A percentile compares a stretch with the other conserved stretches of the same genome.
Conservation (phyloP, 1,139 yeast species). For the Scheffersomyces illinoinensis region DNA sequence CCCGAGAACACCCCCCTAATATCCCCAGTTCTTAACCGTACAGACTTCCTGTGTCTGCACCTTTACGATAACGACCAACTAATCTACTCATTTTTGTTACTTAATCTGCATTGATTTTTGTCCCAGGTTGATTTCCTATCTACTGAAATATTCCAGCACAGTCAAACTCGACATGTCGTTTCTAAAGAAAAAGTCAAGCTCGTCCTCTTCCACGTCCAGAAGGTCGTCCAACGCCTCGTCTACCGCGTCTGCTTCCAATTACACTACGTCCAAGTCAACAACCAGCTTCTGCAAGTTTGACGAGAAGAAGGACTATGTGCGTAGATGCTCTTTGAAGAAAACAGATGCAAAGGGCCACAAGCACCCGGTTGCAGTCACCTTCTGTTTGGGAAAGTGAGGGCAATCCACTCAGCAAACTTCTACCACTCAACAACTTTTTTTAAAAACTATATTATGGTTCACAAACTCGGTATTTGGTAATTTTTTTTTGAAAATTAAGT, state of each 20-base stretch:
- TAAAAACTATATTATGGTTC: neutral
- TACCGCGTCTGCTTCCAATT: neutral
- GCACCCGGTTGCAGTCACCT: constrained; percentile 35
- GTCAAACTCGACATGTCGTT: neutral
- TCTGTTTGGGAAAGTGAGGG: constrained; percentile 36
- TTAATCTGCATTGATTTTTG: neutral
- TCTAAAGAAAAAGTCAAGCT: neutral
- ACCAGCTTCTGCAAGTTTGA: constrained; percentile 34
- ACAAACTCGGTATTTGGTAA: neutral
- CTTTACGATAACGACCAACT: neutral
- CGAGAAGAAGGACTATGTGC: constrained; percentile 46
- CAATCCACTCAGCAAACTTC: neutral
- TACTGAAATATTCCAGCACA: neutral
- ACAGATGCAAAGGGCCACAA: constrained; percentile 13
- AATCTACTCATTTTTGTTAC: neutral
- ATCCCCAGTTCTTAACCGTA: neutral
- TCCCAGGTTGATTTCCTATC: neutral
- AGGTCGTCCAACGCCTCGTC: neutral
- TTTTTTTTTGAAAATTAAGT: neutral
- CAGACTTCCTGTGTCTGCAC: neutral
- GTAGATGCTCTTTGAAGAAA: constrained; percentile 37
- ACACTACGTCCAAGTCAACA: neutral
- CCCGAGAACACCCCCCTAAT: neutral
- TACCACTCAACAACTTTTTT: neutral
- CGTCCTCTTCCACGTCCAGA: neutral